Evolutionary conservation across 1,284 basidiomycete genomes (phyloP), one percentile per base, ranked within the genome.

Genomic region (Lignosus rhinocerotis): DNA sequence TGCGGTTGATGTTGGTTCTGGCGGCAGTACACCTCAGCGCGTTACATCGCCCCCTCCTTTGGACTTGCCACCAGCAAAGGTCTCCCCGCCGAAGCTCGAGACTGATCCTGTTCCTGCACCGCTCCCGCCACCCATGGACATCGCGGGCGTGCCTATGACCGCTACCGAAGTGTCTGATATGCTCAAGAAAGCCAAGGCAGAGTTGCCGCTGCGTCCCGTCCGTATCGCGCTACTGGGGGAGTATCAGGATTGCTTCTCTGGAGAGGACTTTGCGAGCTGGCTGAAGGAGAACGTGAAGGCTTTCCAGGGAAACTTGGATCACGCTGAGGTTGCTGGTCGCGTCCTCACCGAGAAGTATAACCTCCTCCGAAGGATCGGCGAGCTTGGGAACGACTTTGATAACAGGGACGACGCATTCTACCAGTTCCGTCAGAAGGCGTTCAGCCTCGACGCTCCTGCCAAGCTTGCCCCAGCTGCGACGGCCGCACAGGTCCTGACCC

Each of bases 211-310:
- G 59, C 84, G 82, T 60, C 77, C 85, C 34, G 82, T 88, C 58
- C 88, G 85, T 51, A 87, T 92, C 75, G 89, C 93, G 0, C 78
- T 96, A 21, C 73, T 96, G n/a, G 93, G 93, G 30, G 92, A 93
- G 72, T 95, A 95, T 66, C 84, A 87, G 21, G 88, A 92, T 64
- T 90, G 90, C 60, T 94, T 94, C 72, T 86, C 84, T 5, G 92
- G 92, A 50, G 89, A 91, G 43, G 92, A 93, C 61, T 85, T 93
- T 62, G 87, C 87, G 16, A 78, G 79, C 32, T 94, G 90, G 90
- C 73, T 94, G 53, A 82, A 82, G 59, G 80, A 82, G 58, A 85
- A 87, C 61, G 81, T 93, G 5, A 79, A 84, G 60, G 88, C 80
- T 10, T 84, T 93, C 63, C 84, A 82, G 19, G 88, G 86, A 14